Percentiles rank a stretch among this genome's conserved stretches.
phyloP scores from a whole-genome alignment of 106 monocot species.

The Xerophyta viscosa region DNA sequence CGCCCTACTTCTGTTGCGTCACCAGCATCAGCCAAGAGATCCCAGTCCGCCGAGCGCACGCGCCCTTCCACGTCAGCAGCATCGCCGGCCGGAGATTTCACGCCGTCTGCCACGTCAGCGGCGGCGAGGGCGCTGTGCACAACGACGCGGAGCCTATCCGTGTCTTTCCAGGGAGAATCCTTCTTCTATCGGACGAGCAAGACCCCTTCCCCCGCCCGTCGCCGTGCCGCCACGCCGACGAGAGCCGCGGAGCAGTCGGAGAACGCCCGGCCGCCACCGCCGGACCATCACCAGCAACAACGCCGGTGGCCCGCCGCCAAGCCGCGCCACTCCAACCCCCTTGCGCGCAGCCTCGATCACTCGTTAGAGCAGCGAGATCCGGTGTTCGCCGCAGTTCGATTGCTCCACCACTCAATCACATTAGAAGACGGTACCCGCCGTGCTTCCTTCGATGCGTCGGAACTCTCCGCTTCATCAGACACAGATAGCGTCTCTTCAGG shows the following conservation, averaged over 20 bases:
- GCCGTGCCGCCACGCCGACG: conserved; percentile 10
- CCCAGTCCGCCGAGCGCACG: conserved; percentile 68
- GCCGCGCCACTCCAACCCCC: conserved; percentile 50
- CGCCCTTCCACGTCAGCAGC: conserved; percentile 24
- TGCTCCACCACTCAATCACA: conserved; percentile 52
- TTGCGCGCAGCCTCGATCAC: conserved; percentile 44
- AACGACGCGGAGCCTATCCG: conserved; percentile 60
- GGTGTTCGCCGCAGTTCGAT: conserved; percentile 33
- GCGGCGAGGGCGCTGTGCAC: conserved; percentile 23
- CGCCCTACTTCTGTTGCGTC: conserved; percentile 18
- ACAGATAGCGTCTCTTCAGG: conserved; percentile 86
- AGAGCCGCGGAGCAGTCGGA: conserved; percentile 15
- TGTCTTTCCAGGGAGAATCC: conserved; percentile 83
- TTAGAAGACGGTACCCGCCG: conserved; percentile 38
- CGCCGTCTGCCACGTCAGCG: conserved; percentile 17
- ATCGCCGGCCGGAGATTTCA: background rate
- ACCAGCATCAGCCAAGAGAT: conserved; percentile 31
- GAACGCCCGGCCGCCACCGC: conserved; percentile 45
- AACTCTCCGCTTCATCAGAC: conserved; percentile 59
- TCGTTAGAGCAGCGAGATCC: conserved; percentile 31
- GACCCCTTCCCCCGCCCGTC: conserved; percentile 29
- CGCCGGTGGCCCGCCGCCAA: conserved; percentile 51
- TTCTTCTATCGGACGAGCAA: conserved; percentile 86
- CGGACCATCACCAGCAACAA: conserved; percentile 13
- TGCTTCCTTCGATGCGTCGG: conserved; percentile 37